These are phyloP conservation scores for Plantago elongata DNA, from an alignment of 257 asterid genomes.

Conservation along the genomic window DNA sequence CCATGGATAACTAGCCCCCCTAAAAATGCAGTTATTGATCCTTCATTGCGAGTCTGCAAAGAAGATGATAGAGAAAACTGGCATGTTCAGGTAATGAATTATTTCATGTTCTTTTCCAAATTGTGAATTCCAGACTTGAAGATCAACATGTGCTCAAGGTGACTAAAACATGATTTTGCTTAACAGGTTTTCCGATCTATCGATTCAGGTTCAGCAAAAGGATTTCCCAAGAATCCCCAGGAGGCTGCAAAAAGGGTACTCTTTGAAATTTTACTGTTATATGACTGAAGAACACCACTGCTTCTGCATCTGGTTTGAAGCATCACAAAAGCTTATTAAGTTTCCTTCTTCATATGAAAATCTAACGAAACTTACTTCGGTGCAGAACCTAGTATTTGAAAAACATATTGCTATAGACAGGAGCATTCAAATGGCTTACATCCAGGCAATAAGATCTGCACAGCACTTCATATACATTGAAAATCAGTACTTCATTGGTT, in stretches of 20 bases:
- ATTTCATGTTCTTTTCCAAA: not conserved
- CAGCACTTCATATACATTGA: slow-evolving; percentile 51
- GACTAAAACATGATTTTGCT: slow-evolving; percentile 19
- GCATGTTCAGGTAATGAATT: slow-evolving; percentile 63
- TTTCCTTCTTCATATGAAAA: not conserved
- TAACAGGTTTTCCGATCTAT: slow-evolving; percentile 81
- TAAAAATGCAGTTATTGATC: slow-evolving; percentile 27
- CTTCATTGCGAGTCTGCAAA: slow-evolving; percentile 2
- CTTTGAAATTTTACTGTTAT: not conserved
- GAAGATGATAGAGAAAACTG: slow-evolving; percentile 58
- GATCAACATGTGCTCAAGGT: no score
- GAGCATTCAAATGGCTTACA: slow-evolving; percentile 49
- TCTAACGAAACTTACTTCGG: not conserved
- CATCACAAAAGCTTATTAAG: not conserved
- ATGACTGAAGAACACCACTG: not conserved
- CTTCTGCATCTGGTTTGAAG: not conserved
- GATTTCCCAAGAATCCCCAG: slow-evolving; percentile 76
- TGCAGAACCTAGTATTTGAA: slow-evolving; percentile 42
- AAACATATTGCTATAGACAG: slow-evolving; percentile 44
- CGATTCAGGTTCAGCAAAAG: slow-evolving; percentile 75
- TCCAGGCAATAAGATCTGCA: slow-evolving; percentile 51
- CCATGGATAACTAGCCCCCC: no score
- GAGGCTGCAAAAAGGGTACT: slow-evolving; percentile 50
- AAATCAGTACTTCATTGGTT: slow-evolving; percentile 53
- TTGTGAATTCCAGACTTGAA: not conserved